A percentile compares a stretch with the other conserved stretches of the same genome.
Conservation (phyloP, 352 stramenopile species). For the Globisporangium uncinulatum region DNA sequence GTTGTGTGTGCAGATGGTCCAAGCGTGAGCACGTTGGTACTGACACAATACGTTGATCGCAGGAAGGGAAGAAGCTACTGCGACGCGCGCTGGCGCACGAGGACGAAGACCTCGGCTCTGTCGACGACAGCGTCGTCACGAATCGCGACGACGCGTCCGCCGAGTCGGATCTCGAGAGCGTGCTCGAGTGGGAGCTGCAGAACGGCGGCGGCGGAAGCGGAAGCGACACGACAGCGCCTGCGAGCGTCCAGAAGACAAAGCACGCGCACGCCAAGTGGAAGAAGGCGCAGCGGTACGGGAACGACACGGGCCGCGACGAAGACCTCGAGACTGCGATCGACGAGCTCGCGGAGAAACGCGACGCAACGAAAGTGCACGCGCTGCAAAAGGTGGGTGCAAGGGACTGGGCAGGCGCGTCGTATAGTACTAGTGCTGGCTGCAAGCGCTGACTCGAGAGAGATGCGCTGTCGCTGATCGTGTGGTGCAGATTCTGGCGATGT, state of each 20-base stretch:
- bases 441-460: not conserved
- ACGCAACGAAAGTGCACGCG: conserved; percentile 50
- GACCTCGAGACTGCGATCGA: conserved; percentile 50
- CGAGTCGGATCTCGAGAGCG: conserved; percentile 54
- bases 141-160: conserved; percentile 41
- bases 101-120: conserved; percentile 20
- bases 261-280: conserved; percentile 25
- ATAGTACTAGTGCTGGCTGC: not conserved
- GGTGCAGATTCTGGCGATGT: conserved; percentile 30
- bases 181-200: conserved; percentile 43
- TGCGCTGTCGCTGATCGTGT: not conserved
- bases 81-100: conserved; percentile 43
- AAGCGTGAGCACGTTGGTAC: too few species aligned
- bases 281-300: conserved; percentile 28
- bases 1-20: not conserved
- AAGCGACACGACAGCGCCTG: not conserved
- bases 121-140: conserved; percentile 31
- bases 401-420: too few species aligned
- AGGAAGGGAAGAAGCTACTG: conserved; percentile 51
- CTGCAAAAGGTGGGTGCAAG: conserved; percentile 33
- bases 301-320: conserved; percentile 20
- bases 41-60: too few species aligned
- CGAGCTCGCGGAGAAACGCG: conserved; percentile 57
- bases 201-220: conserved; percentile 6
- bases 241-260: conserved; percentile 12